phyloP scores from a whole-genome alignment of 495 filamentous ascomycete species.

The Alectoria sarmentosa region DNA sequence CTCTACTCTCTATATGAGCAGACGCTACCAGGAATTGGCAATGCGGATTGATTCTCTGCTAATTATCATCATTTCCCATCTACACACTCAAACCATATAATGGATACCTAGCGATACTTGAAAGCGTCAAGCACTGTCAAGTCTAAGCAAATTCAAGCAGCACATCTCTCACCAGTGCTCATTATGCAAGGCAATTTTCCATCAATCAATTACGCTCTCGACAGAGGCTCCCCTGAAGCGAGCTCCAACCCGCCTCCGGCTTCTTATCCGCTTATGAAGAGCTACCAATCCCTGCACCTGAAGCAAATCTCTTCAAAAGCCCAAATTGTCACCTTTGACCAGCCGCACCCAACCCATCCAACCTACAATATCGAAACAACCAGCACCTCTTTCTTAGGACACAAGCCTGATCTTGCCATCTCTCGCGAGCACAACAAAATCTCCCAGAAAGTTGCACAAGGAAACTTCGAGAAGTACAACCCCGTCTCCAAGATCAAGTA shows the following conservation, averaged over 20 bases:
- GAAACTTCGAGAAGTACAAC: slow-evolving; percentile 8
- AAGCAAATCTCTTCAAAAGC: background rate
- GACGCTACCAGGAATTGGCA: background rate
- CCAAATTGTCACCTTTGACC: background rate
- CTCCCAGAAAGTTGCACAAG: slow-evolving; percentile 3
- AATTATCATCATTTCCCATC: background rate
- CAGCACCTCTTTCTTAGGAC: background rate
- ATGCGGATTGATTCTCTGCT: too few species aligned
- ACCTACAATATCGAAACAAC: slow-evolving; percentile 3
- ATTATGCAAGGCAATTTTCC: background rate
- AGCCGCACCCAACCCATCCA: background rate
- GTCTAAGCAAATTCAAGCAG: background rate
- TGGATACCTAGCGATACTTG: background rate
- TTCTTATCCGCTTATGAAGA: background rate
- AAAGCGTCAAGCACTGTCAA: background rate
- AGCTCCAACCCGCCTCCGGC: background rate
- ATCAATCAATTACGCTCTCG: background rate
- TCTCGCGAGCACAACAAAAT: background rate
- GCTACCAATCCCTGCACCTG: background rate
- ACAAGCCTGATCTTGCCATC: slow-evolving; percentile 9
- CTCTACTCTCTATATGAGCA: background rate
- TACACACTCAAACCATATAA: background rate
- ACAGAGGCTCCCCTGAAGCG: background rate
- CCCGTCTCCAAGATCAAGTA: background rate
- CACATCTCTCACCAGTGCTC: background rate